These are phyloP conservation scores for Carallia brachiata DNA, from an alignment of 345 rosid genomes.

Conservation along the genomic window DNA sequence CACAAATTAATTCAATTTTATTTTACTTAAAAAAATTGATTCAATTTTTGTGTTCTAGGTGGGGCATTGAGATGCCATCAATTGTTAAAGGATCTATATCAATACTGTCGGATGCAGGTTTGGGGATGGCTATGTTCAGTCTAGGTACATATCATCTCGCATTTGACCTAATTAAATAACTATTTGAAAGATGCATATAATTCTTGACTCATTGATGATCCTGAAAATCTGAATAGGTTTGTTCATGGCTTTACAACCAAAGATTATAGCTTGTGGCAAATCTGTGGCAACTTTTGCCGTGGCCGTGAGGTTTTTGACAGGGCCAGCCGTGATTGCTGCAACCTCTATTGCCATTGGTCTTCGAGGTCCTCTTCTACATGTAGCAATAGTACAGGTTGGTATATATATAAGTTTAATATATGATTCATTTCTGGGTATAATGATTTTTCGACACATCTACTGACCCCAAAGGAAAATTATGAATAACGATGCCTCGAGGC, in stretches of 20 bases:
- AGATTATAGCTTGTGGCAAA: conserved; percentile 74
- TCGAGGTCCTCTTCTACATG: conserved; percentile 67
- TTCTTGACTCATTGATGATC: too few relatives aligned
- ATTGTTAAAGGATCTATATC: conserved; percentile 66
- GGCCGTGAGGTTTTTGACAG: conserved; percentile 80
- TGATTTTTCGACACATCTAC: too few relatives aligned
- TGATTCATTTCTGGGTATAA: too few relatives aligned
- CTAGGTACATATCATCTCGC: conserved; percentile 40
- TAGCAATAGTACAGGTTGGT: conserved; percentile 70
- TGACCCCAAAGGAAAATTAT: too few relatives aligned
- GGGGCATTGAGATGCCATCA: conserved; percentile 72
- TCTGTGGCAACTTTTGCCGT: conserved; percentile 75
- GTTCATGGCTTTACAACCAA: conserved; percentile 86
- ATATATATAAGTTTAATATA: too few relatives aligned
- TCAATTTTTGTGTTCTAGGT: conserved; percentile 31
- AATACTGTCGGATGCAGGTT: conserved; percentile 71
- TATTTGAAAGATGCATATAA: background rate
- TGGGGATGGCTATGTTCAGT: conserved; percentile 93
- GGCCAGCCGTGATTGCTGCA: conserved; percentile 88
- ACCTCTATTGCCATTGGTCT: conserved; percentile 75
- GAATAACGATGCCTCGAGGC: too few relatives aligned
- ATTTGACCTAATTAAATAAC: too few relatives aligned
- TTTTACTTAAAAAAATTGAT: too few relatives aligned
- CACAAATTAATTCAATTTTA: too few relatives aligned
- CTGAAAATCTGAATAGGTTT: conserved; percentile 38